Conservation (phyloP, 768 basidiomycete species). For the Trametes maxima region DNA sequence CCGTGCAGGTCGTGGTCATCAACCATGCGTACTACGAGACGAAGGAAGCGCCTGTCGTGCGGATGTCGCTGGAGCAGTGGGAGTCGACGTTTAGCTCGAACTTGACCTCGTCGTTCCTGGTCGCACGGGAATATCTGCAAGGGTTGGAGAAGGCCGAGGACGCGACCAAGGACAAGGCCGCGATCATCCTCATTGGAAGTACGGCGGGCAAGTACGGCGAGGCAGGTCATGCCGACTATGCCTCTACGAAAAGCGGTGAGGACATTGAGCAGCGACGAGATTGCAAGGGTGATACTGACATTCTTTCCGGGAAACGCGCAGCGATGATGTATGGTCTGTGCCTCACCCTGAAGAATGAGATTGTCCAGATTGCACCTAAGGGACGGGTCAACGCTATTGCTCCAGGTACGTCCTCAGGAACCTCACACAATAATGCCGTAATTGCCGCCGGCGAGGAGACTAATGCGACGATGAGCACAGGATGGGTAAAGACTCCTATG, state of each 20-base stretch:
- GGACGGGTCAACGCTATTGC: slow-evolving; percentile 73
- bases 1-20: slow-evolving; percentile 59
- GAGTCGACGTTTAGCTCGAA: slow-evolving; percentile 61
- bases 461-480: not conserved
- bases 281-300: not conserved
- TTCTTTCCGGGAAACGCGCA: slow-evolving; percentile 25
- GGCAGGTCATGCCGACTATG: slow-evolving; percentile 66
- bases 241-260: slow-evolving; percentile 68
- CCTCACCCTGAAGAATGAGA: slow-evolving; percentile 75
- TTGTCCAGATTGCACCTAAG: slow-evolving; percentile 70
- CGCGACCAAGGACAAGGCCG: slow-evolving; percentile 52
- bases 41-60: slow-evolving; percentile 50
- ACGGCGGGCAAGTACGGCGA: slow-evolving; percentile 77
- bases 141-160: slow-evolving; percentile 41
- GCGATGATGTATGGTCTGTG: slow-evolving; percentile 76
- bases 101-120: slow-evolving; percentile 68
- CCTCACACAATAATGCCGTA: not conserved
- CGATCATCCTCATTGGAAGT: slow-evolving; percentile 69
- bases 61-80: slow-evolving; percentile 68
- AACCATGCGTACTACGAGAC: slow-evolving; percentile 61
- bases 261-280: not conserved
- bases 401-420: slow-evolving; percentile 52
- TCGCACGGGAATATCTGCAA: slow-evolving; percentile 61
- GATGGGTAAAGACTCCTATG: slow-evolving; percentile 61
- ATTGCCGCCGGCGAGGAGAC: not conserved